A percentile compares a stretch with the other conserved stretches of the same genome.
Evolutionary conservation across 768 basidiomycete species (phyloP).

Genomic region (Pleurotus citrinopileatus): DNA sequence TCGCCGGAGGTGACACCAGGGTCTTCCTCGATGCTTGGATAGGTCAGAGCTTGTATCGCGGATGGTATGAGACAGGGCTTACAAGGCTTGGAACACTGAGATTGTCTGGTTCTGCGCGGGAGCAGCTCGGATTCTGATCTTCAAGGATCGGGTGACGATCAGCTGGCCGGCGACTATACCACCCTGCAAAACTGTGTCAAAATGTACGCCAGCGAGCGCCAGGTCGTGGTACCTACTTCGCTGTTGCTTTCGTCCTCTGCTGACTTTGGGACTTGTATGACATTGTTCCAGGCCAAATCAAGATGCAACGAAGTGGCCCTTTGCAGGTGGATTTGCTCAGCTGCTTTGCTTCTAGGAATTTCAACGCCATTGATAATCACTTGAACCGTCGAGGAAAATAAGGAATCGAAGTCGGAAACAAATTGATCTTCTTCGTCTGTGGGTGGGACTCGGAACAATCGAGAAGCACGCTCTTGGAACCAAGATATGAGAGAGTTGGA

Average conservation of each 20-base stretch:
- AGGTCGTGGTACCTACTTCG: slow-evolving; percentile 8
- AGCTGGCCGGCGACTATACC: slow-evolving; percentile 37
- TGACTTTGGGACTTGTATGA: slow-evolving; percentile 26
- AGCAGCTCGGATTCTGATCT: slow-evolving; percentile 36
- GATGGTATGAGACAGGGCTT: slow-evolving; percentile 1
- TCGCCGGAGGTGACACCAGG: slow-evolving; percentile 12
- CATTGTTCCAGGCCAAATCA: slow-evolving; percentile 32
- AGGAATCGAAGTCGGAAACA: slow-evolving; percentile 20
- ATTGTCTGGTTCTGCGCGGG: slow-evolving; percentile 31
- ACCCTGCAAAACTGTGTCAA: slow-evolving; percentile 17
- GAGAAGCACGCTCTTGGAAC: not conserved
- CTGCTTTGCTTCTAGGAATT: slow-evolving; percentile 23
- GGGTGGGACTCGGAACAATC: not conserved
- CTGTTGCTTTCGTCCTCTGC: slow-evolving; percentile 5
- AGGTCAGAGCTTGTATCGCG: not conserved
- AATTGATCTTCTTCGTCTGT: slow-evolving; percentile 4
- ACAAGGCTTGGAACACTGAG: slow-evolving; percentile 40
- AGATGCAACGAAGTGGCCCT: slow-evolving; percentile 18
- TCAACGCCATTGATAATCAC: slow-evolving; percentile 29
- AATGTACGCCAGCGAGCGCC: not conserved
- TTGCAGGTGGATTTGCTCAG: slow-evolving; percentile 19
- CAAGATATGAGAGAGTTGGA: not conserved
- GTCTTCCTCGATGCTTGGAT: slow-evolving; percentile 24
- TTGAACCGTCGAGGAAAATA: slow-evolving; percentile 30
- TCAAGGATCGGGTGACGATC: slow-evolving; percentile 34